Evolutionary conservation across 495 filamentous ascomycete genomes (phyloP), one percentile per base, ranked within the genome.

Genomic region (Penicillium simplicissimum): DNA sequence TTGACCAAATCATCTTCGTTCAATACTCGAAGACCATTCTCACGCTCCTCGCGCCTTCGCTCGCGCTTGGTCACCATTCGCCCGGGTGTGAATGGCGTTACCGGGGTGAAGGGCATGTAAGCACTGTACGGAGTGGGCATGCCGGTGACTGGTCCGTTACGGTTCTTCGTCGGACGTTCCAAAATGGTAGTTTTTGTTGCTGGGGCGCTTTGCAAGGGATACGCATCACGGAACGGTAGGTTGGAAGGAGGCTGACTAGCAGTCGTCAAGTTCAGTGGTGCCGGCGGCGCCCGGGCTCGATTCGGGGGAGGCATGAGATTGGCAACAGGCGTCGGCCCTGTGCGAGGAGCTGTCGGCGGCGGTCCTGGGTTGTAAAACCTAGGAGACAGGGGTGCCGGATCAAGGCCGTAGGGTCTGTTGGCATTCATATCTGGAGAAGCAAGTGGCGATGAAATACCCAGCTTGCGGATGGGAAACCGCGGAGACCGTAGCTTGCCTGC

Each of bases 31-130:
- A 79, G 64, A n/a, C 75, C 71, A 56, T 71, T 76, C 36, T 70
- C 73, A 48, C 70, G 71, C 56, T 75, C 73, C 57, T 71, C 69
- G 58, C 79, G 75, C 80, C 89, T 92, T 51, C 91, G 75, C 67
- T 97, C 90, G 61, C 84, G 83, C 73, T 84, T 87, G 11, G 87
- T 91, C 43, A 92, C 87, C 51, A 93, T 79, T 55, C 85, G 73
- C 48, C 87, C 86, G 1, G 93, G 93, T 33, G 93, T 96, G 58
- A 97, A 86, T 0, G 93, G 93, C 15, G 95, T 90, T 8, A 96
- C 81, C 0, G 93, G 93, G 2, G 89, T 91, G 69, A 90, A 94
- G 0, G 93, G 93, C 83, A 96, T 95, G 69, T 97, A 97, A 6
- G 93, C 90, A 57, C 85, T 88, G 73, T 97, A 96, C 7, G 93